Conservation (phyloP, 345 rosid species). For the Gossypium anomalum region DNA sequence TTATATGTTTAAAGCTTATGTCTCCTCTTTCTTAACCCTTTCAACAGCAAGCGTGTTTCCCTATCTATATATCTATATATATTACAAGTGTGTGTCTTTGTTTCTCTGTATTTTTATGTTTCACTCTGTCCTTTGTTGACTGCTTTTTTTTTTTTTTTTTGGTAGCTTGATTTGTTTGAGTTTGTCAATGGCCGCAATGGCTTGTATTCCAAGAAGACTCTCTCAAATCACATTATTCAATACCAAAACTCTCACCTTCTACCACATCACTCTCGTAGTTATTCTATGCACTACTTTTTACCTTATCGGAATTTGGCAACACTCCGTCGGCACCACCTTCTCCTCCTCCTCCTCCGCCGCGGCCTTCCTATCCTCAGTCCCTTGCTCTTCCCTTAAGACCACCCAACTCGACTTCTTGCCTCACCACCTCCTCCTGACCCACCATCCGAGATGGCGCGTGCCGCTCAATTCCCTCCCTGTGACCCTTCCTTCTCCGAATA, state of each 20-base stretch:
- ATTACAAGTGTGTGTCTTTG: background rate
- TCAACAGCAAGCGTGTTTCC: slow-evolving; percentile 2
- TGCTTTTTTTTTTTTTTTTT: background rate
- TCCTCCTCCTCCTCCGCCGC: slow-evolving; percentile 14
- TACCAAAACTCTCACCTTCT: slow-evolving; percentile 45
- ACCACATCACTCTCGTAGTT: slow-evolving; percentile 31
- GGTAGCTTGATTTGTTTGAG: background rate
- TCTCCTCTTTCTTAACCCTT: background rate
- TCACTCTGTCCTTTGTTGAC: background rate
- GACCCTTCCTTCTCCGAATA: slow-evolving; percentile 45
- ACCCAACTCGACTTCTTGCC: slow-evolving; percentile 45
- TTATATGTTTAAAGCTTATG: too few species aligned
- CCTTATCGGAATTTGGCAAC: slow-evolving; percentile 49
- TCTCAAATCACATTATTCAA: slow-evolving; percentile 15
- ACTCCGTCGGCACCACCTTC: slow-evolving; percentile 21
- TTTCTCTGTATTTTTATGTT: background rate
- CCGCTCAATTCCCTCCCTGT: slow-evolving; percentile 50
- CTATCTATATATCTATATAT: background rate
- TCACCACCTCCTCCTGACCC: slow-evolving; percentile 54
- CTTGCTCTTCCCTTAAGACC: slow-evolving; percentile 23
- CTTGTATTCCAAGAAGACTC: background rate
- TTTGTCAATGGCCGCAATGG: slow-evolving; percentile 2
- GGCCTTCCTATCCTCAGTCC: slow-evolving; percentile 5
- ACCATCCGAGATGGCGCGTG: slow-evolving; percentile 36
- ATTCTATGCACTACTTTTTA: slow-evolving; percentile 54